These are phyloP conservation scores for Fibroporia radiculosa DNA, from an alignment of 768 basidiomycete genomes.

Conservation along the genomic window DNA sequence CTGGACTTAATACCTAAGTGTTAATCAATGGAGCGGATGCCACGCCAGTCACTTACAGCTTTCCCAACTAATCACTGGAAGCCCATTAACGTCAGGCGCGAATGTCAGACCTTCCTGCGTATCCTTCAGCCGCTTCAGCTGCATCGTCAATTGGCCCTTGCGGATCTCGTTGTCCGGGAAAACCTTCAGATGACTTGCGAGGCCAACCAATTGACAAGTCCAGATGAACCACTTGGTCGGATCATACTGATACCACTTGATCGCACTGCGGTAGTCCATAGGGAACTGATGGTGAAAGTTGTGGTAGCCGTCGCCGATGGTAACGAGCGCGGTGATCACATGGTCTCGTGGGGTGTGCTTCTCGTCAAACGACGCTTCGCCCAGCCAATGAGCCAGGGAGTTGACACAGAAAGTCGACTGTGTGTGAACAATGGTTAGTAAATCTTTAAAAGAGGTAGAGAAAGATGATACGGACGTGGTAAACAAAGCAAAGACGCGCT, in stretches of 20 bases:
- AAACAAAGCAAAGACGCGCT: constrained; percentile 74
- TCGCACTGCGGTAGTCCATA: constrained; percentile 95
- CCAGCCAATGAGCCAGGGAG: constrained; percentile 94
- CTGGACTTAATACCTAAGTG: constrained; percentile 43
- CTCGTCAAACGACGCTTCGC: constrained; percentile 89
- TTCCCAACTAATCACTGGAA: constrained; percentile 84
- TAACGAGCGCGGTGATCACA: constrained; percentile 79
- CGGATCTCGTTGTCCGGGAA: constrained; percentile 68
- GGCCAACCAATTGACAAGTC: constrained; percentile 48
- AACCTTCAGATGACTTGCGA: constrained; percentile 51
- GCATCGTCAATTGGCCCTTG: constrained; percentile 92
- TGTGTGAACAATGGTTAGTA: neutral
- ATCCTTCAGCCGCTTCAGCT: constrained; percentile 78
- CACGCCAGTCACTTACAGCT: constrained; percentile 46
- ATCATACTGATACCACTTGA: constrained; percentile 91
- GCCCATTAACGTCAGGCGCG: constrained; percentile 68
- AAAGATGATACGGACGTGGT: constrained; percentile 44
- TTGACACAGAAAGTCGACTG: constrained; percentile 96
- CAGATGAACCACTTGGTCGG: constrained; percentile 92
- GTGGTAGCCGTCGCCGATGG: constrained; percentile 95
- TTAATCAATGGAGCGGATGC: neutral
- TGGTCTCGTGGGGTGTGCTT: constrained; percentile 92
- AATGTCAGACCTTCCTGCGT: constrained; percentile 71
- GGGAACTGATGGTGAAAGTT: constrained; percentile 98
- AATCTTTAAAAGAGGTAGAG: constrained; percentile 4